These are phyloP conservation scores for Aspergillus sp. DNA, from an alignment of 2,329 filamentous ascomycete species.

Conservation along the genomic window DNA sequence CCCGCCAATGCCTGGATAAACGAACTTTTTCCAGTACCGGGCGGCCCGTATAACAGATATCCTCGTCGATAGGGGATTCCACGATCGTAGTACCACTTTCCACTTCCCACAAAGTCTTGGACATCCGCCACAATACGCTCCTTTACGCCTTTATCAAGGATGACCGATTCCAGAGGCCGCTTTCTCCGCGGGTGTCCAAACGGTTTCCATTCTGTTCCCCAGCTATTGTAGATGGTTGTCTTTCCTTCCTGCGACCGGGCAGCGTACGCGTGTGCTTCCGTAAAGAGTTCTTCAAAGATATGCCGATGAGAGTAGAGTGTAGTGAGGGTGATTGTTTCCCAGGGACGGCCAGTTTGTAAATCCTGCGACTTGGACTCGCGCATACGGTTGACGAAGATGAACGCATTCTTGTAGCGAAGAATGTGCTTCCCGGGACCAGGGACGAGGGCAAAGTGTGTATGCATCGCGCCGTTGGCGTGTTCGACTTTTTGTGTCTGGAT, in stretches of 20 bases:
- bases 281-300: conserved; percentile 85
- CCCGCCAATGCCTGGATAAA: conserved; percentile 95
- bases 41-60: conserved; percentile 83
- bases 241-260: conserved; percentile 81
- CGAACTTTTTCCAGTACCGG: conserved; percentile 88
- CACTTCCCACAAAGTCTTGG: conserved; percentile 70
- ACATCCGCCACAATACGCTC: conserved; percentile 77
- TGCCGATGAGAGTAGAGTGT: conserved; percentile 85
- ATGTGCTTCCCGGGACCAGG: conserved; percentile 88
- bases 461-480: conserved; percentile 61
- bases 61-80: conserved; percentile 89
- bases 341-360: conserved; percentile 77
- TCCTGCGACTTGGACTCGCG: conserved; percentile 78
- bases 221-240: conserved; percentile 83
- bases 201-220: conserved; percentile 77
- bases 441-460: conserved; percentile 80
- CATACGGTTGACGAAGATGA: conserved; percentile 80
- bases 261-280: conserved; percentile 77
- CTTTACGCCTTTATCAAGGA: conserved; percentile 78
- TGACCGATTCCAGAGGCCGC: conserved; percentile 79
- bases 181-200: conserved; percentile 84
- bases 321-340: conserved; percentile 89
- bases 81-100: conserved; percentile 89
- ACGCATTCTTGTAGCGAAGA: conserved; percentile 78
- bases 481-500: conserved; percentile 61